Evolutionary conservation across 108 stramenopile species (phyloP).

Genomic region (Discostella stelligeroides): DNA sequence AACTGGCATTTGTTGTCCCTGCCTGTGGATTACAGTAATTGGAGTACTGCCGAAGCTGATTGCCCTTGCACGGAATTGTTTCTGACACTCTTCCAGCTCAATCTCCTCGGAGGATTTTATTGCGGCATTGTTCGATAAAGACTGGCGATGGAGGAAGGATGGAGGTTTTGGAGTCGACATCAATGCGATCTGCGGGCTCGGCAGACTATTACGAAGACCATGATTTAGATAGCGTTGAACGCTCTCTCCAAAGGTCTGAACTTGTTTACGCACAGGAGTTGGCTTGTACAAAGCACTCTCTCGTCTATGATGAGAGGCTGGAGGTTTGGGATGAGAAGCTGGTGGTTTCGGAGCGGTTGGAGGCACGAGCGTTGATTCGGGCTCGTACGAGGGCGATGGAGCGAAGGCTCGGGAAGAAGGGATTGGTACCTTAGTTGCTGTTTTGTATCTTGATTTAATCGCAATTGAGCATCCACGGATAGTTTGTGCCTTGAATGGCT

Average conservation of each 20-base stretch:
- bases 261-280: constrained; percentile 21
- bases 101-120: constrained; percentile 30
- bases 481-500: constrained; percentile 32
- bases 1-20: background rate
- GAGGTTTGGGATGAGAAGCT: background rate
- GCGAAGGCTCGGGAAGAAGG: background rate
- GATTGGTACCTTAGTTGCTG: background rate
- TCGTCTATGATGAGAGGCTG: too few relatives aligned
- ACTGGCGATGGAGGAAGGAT: constrained; percentile 11
- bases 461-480: constrained; percentile 18
- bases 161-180: constrained; percentile 18
- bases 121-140: background rate
- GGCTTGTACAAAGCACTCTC: constrained; percentile 11
- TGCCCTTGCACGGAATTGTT: constrained; percentile 28
- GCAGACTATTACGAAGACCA: constrained; percentile 7
- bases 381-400: background rate
- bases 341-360: constrained; percentile 11
- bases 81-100: constrained; percentile 37
- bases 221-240: constrained; percentile 22
- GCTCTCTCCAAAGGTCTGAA: constrained; percentile 35
- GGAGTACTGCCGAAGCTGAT: background rate
- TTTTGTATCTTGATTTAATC: constrained; percentile 32
- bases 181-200: constrained; percentile 1
- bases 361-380: constrained; percentile 14
- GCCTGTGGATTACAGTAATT: too few relatives aligned